phyloP scores from a whole-genome alignment of 2,329 filamentous ascomycete genomes.

The Stemphylium beticola region DNA sequence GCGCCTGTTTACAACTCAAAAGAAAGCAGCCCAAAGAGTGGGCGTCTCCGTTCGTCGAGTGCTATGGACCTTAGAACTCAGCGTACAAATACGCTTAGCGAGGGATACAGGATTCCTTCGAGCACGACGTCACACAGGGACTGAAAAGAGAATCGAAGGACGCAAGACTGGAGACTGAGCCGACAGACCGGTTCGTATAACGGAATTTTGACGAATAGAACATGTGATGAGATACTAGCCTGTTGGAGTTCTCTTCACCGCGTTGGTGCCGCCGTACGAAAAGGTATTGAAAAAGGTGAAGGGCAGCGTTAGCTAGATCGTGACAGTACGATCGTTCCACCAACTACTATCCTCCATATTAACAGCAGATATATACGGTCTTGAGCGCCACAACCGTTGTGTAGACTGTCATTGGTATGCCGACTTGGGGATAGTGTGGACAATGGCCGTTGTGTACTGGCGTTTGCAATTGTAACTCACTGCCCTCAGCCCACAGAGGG shows the following conservation, averaged over 20 bases:
- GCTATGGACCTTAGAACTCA: neutral
- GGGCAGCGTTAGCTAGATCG: too few relatives aligned
- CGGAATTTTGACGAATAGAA: neutral
- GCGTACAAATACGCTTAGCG: constrained; percentile 2
- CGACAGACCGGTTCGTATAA: neutral
- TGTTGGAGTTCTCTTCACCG: neutral
- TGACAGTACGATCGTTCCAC: too few relatives aligned
- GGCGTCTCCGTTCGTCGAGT: neutral
- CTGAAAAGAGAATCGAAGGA: neutral
- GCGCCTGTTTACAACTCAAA: neutral
- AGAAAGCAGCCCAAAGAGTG: neutral
- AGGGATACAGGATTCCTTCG: constrained; percentile 3
- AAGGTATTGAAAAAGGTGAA: too few relatives aligned
- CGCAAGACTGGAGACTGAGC: neutral
- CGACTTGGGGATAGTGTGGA: too few relatives aligned
- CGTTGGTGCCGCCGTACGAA: too few relatives aligned
- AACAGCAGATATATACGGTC: too few relatives aligned
- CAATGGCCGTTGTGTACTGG: neutral
- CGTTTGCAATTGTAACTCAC: constrained; percentile 1
- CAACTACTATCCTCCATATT: too few relatives aligned
- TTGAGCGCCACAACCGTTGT: too few relatives aligned
- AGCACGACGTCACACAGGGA: constrained; percentile 3
- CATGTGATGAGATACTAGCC: neutral
- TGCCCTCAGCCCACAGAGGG: neutral
- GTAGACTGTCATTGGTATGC: too few relatives aligned